Evolutionary conservation across 2,329 filamentous ascomycete genomes (phyloP).

Genomic region (Fusarium caatingaense): DNA sequence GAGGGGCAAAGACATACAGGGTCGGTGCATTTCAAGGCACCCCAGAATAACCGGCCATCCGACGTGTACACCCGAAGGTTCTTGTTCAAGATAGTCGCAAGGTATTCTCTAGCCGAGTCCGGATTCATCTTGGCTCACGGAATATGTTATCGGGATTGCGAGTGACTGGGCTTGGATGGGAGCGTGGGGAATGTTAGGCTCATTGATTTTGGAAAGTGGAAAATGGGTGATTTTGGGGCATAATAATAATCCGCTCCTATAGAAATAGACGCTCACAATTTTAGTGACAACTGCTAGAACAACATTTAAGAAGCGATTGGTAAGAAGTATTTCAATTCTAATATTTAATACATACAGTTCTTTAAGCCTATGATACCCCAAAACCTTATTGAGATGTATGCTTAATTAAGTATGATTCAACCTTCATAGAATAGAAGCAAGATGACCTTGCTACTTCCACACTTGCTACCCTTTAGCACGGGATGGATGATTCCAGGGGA

Average conservation of each 20-base stretch:
- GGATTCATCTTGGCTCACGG: slow-evolving; percentile 57
- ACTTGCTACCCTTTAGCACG: not conserved
- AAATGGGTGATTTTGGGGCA: not conserved
- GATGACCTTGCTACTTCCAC: not conserved
- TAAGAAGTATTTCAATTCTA: not conserved
- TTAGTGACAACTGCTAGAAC: not conserved
- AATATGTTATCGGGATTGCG: slow-evolving; percentile 3
- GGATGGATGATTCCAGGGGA: not conserved
- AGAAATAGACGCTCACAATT: not conserved
- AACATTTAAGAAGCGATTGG: not conserved
- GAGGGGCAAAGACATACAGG: slow-evolving; percentile 66
- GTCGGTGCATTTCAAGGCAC: slow-evolving; percentile 94
- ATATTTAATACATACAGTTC: not conserved
- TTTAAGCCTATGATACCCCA: not conserved
- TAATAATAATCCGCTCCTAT: slow-evolving; percentile 5
- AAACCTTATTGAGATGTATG: not conserved
- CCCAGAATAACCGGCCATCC: slow-evolving; percentile 89
- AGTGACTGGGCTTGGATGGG: not conserved
- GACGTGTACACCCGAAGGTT: slow-evolving; percentile 82
- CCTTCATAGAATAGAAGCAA: not conserved
- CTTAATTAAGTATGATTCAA: not conserved
- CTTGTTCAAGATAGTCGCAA: slow-evolving; percentile 78
- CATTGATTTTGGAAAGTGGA: slow-evolving; percentile 18
- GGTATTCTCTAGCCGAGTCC: slow-evolving; percentile 65
- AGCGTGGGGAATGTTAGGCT: slow-evolving; percentile 15